These are phyloP conservation scores for Trichophyton benhamiae DNA, from an alignment of 2,329 filamentous ascomycete species.

Conservation along the genomic window DNA sequence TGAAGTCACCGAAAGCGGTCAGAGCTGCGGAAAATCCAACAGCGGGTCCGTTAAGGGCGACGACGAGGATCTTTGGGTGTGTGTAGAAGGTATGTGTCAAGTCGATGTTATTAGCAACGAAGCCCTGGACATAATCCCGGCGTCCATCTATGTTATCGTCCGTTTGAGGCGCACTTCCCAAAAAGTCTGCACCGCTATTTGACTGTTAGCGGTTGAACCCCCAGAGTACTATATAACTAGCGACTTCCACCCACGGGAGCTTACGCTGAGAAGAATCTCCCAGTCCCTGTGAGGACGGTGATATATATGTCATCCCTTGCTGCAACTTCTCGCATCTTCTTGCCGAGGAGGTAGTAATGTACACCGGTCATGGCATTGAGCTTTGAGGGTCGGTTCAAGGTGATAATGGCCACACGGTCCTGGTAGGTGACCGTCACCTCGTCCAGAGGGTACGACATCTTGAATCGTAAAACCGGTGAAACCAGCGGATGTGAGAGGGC, in stretches of 20 bases:
- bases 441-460: constrained; percentile 17
- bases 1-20: constrained; percentile 74
- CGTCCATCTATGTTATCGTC: constrained; percentile 33
- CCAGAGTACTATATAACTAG: too few species aligned
- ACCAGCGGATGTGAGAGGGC: not conserved
- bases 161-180: constrained; percentile 37
- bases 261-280: constrained; percentile 77
- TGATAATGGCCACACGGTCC: constrained; percentile 68
- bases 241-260: too few species aligned
- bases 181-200: constrained; percentile 65
- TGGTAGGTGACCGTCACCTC: constrained; percentile 49
- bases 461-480: not conserved
- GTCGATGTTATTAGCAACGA: constrained; percentile 80
- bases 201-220: too few species aligned
- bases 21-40: constrained; percentile 80
- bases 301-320: constrained; percentile 67
- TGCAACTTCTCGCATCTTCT: constrained; percentile 64
- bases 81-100: constrained; percentile 80
- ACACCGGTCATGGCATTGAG: constrained; percentile 66
- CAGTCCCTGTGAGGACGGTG: constrained; percentile 72
- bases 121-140: constrained; percentile 53
- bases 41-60: constrained; percentile 81
- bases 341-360: constrained; percentile 66
- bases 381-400: constrained; percentile 72
- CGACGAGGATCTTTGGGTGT: constrained; percentile 86